Evolutionary conservation across 179 eudicot genomes (phyloP), one percentile per base, ranked within the genome.

Genomic region (Corrigiola litoralis): DNA sequence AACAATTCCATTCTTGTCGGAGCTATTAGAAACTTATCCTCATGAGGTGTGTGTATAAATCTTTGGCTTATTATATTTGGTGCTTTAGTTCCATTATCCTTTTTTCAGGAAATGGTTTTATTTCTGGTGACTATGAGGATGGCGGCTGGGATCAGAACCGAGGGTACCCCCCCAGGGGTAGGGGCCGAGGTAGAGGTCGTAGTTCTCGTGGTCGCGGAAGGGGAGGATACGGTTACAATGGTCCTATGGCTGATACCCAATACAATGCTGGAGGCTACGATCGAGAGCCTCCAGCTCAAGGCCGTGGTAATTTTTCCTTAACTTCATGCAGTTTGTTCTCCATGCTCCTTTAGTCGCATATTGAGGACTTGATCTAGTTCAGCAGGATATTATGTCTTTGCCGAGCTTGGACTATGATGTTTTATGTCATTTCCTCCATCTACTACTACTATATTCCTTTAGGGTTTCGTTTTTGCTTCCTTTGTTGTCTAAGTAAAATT

Each of bases 141-240:
- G 98, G 90, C 44, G 96, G 98, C 14, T 90, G 83, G 83, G 98
- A 90, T 74, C 75, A 77, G 32, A 78, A 83, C 75, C 76, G 84
- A 13, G 86, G 92, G 14, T 84, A 76, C 72, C 75, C 81, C 7
- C 75, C n/a, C n/a, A n/a, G 96, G 75, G 98, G 96, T 37, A 79
- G 96, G 63, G 88, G 94, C 10, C 77, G 92, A 28, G 98, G 91
- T 11, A 75, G 95, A 72, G 92, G 92, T 36, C 88, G 92, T 75
- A 75, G 76, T 61, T 76, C 67, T 66, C 90, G 90, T 65, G 92
- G 95, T 27, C 95, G 92, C 70, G 95, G 96, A 52, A 79, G 98
- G 67, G 96, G 96, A 65, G 90, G 92, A 1, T 89, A 79, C 71
- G 70, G 71, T 45, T 87, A 89, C 76, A 77, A 78, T 60, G 95